These are phyloP conservation scores for Dictyostelium capitatum DNA, from an alignment of 78 protist species.

Conservation along the genomic window DNA sequence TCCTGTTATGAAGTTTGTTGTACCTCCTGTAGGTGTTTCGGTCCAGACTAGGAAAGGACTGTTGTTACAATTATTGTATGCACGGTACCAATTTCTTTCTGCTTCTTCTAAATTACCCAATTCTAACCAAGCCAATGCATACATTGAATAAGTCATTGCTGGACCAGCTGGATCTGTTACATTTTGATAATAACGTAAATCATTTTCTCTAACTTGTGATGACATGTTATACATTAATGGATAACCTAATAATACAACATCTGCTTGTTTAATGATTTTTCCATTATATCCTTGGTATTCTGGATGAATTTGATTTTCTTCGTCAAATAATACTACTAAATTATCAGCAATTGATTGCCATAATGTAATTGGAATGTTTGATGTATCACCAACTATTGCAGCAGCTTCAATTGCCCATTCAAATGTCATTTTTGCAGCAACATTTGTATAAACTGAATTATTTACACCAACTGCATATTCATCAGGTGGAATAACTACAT, in stretches of 20 bases:
- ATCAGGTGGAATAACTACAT: constrained; percentile 70
- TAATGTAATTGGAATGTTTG: constrained; percentile 9
- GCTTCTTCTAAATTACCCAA: constrained; percentile 30
- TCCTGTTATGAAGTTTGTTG: constrained; percentile 53
- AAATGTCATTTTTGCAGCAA: constrained; percentile 41
- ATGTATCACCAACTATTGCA: constrained; percentile 4
- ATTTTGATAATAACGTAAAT: constrained; percentile 37
- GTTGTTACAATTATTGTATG: constrained; percentile 45
- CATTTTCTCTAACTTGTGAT: constrained; percentile 31
- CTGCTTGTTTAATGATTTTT: constrained; percentile 77
- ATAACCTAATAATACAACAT: constrained; percentile 75
- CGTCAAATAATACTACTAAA: constrained; percentile 43
- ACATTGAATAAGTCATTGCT: constrained; percentile 81
- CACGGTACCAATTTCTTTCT: constrained; percentile 3
- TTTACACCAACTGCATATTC: constrained; percentile 81
- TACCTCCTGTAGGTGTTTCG: constrained; percentile 79
- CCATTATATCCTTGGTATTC: constrained; percentile 78
- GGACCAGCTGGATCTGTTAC: constrained; percentile 58
- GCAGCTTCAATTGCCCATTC: constrained; percentile 84
- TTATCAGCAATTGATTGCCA: constrained; percentile 40
- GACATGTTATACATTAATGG: constrained; percentile 81
- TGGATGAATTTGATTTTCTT: constrained; percentile 42
- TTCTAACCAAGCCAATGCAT: constrained; percentile 61
- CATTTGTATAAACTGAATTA: constrained; percentile 77
- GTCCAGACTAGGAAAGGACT: constrained; percentile 80